These are phyloP conservation scores for Pseudozyma thailandica DNA, from an alignment of 1,284 basidiomycete genomes.

Conservation along the genomic window DNA sequence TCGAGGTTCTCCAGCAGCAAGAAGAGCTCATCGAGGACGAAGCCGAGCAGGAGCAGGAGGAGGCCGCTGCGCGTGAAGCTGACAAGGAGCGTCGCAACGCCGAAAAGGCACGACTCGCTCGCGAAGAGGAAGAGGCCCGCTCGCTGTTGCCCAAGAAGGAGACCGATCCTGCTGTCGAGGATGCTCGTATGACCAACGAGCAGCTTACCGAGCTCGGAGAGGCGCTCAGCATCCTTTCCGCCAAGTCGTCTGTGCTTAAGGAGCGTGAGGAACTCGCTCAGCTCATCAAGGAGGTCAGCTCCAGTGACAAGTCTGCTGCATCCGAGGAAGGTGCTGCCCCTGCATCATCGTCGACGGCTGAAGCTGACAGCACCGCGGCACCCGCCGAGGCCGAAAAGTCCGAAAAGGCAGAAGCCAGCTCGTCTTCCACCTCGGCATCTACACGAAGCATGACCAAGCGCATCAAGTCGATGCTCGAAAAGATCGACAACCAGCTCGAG, in stretches of 20 bases:
- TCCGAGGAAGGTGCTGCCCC: constrained; percentile 4
- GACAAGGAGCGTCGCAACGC: constrained; percentile 80
- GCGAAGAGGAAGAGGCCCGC: constrained; percentile 59
- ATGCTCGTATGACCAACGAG: constrained; percentile 93
- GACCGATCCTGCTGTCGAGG: constrained; percentile 68
- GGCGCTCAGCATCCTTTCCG: constrained; percentile 87
- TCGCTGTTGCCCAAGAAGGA: constrained; percentile 56
- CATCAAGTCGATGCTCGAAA: constrained; percentile 93
- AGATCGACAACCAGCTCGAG: constrained; percentile 91
- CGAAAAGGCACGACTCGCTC: constrained; percentile 59
- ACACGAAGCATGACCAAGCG: constrained; percentile 86
- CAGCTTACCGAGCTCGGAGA: constrained; percentile 94
- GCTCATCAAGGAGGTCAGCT: constrained; percentile 80
- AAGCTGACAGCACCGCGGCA: constrained; percentile 9
- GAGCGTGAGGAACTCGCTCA: constrained; percentile 89
- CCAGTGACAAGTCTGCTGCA: constrained; percentile 13
- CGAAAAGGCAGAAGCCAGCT: constrained; percentile 13
- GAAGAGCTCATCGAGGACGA: constrained; percentile 99
- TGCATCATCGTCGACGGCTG: not conserved
- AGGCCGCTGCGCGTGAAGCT: constrained; percentile 86
- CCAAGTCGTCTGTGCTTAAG: constrained; percentile 95
- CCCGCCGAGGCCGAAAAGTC: constrained; percentile 11
- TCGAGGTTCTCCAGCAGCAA: constrained; percentile 96
- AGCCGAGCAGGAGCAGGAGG: constrained; percentile 93
- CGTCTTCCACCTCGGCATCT: constrained; percentile 30